Base-by-base conservation (phyloP, 1,284 basidiomycete species). In the Thelephora terrestris region DNA sequence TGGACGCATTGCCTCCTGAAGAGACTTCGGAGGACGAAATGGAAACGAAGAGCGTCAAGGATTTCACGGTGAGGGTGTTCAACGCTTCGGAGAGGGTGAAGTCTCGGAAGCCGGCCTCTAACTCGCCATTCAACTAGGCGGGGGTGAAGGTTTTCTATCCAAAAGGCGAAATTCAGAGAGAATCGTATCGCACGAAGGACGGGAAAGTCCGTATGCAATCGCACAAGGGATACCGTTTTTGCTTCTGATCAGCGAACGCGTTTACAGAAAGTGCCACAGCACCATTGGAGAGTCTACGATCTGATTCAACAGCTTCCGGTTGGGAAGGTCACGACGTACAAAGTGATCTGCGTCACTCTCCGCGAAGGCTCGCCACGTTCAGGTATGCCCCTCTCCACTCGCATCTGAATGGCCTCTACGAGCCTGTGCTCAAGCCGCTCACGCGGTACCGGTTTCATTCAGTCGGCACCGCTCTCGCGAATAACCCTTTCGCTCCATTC, bases 221-320 rank as follows among this genome's bases (percentile, higher is more conserved):
- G 6, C 23, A 5, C n/a, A 7, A 7, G 6, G n/a, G 29, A 3
- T 10, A 12, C 9, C 29, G 12, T 12, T 32, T 5, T 12, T 6
- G 7, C 14, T 32, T 10, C 14, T 3, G 12, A 32, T 32, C 27
- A 32, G 12, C 7, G 7, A 14, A 14, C 29, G 29, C 7, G 12
- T 3, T 32, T 32, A 32, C 39, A 17, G 17, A 55, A 75, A 68
- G 53, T 79, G 34, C 73, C 78, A 12, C 55, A 63, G 2, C 71
- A 79, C 55, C 76, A 76, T 54, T 81, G 78, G 79, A 73, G 68
- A 6, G 76, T 81, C 1, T 81, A 81, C 47, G 79, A 81, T 57
- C 70, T 71, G 47, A 59, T 68, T 1, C 57, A 62, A 25, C 67
- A 58, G 1, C 75, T 81, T 29, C 78, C 78, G 1, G 54, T 48